These are phyloP conservation scores for Chlorella sorokiniana DNA, from an alignment of 139 green algal species.

Conservation along the genomic window DNA sequence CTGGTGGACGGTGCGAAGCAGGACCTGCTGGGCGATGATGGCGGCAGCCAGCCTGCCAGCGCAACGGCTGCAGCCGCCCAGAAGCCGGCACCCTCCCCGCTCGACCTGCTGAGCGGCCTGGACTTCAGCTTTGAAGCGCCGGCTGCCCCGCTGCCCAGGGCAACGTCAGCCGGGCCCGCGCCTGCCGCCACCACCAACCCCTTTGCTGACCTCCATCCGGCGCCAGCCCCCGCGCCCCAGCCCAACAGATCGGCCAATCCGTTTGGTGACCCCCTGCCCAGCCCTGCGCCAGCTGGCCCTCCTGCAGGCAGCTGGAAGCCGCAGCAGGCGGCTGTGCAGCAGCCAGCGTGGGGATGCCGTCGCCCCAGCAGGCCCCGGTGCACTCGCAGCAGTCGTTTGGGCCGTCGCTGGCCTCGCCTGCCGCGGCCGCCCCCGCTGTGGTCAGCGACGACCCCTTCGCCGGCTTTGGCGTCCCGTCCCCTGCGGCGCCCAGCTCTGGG, in stretches of 20 bases:
- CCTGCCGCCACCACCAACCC: constrained; percentile 13
- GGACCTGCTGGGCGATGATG: constrained; percentile 50
- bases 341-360: too few species aligned
- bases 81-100: neutral
- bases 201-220: constrained; percentile 8
- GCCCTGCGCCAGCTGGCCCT: neutral
- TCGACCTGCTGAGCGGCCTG: constrained; percentile 42
- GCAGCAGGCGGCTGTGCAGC: neutral
- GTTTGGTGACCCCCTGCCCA: constrained; percentile 21
- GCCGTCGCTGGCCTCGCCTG: neutral
- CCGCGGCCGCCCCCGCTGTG: neutral
- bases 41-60: neutral
- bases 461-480: constrained; percentile 21
- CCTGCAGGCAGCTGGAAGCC: too few species aligned
- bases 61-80: neutral
- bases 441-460: constrained; percentile 16
- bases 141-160: neutral
- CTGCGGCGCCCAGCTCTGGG: neutral
- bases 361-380: too few species aligned
- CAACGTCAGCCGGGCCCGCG: neutral
- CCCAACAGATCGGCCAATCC: constrained; percentile 6
- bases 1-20: neutral
- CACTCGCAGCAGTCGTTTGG: too few species aligned
- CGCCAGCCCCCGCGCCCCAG: neutral
- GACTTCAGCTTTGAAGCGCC: constrained; percentile 28